phyloP scores from a whole-genome alignment of 2,329 filamentous ascomycete species.

The Xylaria arbuscula region DNA sequence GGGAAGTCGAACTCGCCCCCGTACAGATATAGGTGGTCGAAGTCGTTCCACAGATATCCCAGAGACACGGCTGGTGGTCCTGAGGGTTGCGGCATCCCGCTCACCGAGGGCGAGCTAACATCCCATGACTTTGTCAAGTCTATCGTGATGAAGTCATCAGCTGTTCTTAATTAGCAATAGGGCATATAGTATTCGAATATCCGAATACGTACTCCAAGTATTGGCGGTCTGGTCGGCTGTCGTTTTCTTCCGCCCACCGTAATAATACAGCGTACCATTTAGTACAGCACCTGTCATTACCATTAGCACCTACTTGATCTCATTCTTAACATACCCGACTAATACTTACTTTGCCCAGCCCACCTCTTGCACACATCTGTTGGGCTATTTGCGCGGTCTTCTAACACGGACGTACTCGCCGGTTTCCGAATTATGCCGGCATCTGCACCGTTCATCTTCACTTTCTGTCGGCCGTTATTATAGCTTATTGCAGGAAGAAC shows the following conservation, averaged over 20 bases:
- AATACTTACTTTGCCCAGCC: conserved; percentile 70
- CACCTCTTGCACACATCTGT: conserved; percentile 72
- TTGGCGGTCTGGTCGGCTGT: conserved; percentile 67
- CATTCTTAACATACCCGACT: background rate
- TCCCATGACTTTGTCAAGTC: conserved; percentile 80
- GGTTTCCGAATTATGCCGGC: conserved; percentile 58
- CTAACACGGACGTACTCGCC: conserved; percentile 45
- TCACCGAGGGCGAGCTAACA: conserved; percentile 70
- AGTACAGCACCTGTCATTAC: conserved; percentile 67
- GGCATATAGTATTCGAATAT: background rate
- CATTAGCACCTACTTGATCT: background rate
- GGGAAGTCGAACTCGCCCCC: conserved; percentile 78
- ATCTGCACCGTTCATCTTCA: conserved; percentile 58
- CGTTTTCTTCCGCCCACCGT: conserved; percentile 74
- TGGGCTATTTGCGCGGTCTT: conserved; percentile 58
- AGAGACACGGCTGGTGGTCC: conserved; percentile 78
- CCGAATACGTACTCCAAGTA: conserved; percentile 72
- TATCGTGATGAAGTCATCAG: conserved; percentile 78
- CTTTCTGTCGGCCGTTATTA: conserved; percentile 54
- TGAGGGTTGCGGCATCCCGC: conserved; percentile 70
- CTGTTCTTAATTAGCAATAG: conserved; percentile 51
- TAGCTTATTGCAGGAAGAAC: conserved; percentile 61
- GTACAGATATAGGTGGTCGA: conserved; percentile 76
- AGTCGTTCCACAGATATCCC: conserved; percentile 81
- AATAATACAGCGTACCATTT: conserved; percentile 81